A percentile compares a stretch with the other conserved stretches of the same genome.
Conservation (phyloP, 2,329 filamentous ascomycete species). For the Fusarium continuum region DNA sequence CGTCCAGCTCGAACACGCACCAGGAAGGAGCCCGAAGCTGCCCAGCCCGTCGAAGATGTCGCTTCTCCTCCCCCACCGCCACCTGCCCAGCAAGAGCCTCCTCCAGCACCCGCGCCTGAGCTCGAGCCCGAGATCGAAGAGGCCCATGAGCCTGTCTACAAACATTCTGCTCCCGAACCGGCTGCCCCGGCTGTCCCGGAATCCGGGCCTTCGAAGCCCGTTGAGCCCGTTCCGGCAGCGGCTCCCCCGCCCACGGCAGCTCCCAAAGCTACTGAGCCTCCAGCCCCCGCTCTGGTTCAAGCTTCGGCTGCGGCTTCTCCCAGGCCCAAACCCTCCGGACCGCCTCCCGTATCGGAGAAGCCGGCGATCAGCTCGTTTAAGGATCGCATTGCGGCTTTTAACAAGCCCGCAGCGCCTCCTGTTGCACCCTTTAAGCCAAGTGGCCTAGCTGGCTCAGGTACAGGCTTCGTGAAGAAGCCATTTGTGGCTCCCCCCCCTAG, state of each 20-base stretch:
- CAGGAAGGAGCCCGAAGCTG: conserved; percentile 63
- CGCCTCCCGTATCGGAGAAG: conserved; percentile 77
- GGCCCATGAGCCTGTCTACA: conserved; percentile 43
- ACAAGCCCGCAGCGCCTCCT: conserved; percentile 85
- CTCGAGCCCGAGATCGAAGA: conserved; percentile 53
- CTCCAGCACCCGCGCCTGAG: conserved; percentile 48
- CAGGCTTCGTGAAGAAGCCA: conserved; percentile 91
- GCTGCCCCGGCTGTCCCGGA: conserved; percentile 46
- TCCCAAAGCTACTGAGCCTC: conserved; percentile 50
- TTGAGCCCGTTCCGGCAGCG: conserved; percentile 48
- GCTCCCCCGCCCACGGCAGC: conserved; percentile 30
- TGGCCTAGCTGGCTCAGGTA: conserved; percentile 63
- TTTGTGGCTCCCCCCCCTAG: conserved; percentile 96
- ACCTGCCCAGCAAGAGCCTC: conserved; percentile 44
- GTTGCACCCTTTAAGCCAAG: conserved; percentile 89
- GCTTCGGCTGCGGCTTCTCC: conserved; percentile 40
- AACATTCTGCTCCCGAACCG: conserved; percentile 49
- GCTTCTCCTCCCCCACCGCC: conserved; percentile 50
- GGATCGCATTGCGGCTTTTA: conserved; percentile 97
- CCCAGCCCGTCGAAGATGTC: conserved; percentile 50
- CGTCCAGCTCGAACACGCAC: conserved; percentile 78
- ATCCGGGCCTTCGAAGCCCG: conserved; percentile 45
- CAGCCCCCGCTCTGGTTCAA: conserved; percentile 41
- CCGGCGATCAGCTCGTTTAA: conserved; percentile 82
- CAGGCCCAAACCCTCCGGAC: conserved; percentile 60